Evolutionary conservation across 306 rosid genomes (phyloP).

Genomic region (Trifolium dubium): DNA sequence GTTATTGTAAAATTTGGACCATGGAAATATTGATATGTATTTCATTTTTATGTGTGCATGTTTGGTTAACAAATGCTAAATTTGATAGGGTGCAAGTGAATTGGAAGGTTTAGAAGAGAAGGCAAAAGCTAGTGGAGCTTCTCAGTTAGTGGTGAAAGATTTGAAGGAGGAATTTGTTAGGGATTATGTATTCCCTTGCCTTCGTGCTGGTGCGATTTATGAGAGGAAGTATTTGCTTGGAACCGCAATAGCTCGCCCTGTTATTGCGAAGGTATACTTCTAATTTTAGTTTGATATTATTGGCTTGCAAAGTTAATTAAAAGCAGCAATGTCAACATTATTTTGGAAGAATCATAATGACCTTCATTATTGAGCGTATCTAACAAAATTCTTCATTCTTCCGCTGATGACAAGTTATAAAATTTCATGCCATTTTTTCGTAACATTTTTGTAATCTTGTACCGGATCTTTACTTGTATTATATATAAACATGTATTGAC

Average conservation of each 20-base stretch:
- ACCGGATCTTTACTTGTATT: background rate
- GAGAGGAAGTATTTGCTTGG: slow-evolving; percentile 91
- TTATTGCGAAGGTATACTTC: slow-evolving; percentile 53
- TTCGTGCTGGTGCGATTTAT: slow-evolving; percentile 82
- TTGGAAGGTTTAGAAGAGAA: slow-evolving; percentile 86
- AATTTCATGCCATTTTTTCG: background rate
- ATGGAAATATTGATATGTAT: background rate
- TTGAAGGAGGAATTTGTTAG: slow-evolving; percentile 76
- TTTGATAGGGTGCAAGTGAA: slow-evolving; percentile 65
- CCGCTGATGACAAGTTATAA: background rate
- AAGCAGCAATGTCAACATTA: background rate
- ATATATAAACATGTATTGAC: slow-evolving; percentile 4
- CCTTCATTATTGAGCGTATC: background rate
- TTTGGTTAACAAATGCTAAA: slow-evolving; percentile 27
- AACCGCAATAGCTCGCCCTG: slow-evolving; percentile 90
- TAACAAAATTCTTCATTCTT: background rate
- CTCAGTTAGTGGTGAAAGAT: slow-evolving; percentile 80
- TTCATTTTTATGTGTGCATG: slow-evolving; percentile 8
- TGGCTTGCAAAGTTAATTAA: background rate
- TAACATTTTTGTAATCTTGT: background rate
- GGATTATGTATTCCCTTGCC: slow-evolving; percentile 80
- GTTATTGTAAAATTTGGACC: too few species aligned
- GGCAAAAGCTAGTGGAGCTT: slow-evolving; percentile 90
- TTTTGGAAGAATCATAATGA: slow-evolving; percentile 7
- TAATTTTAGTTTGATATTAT: background rate